Evolutionary conservation across 371 early-diverging fungal genomes (phyloP), one percentile per base, ranked within the genome.

Genomic region (Zychaea mexicana): DNA sequence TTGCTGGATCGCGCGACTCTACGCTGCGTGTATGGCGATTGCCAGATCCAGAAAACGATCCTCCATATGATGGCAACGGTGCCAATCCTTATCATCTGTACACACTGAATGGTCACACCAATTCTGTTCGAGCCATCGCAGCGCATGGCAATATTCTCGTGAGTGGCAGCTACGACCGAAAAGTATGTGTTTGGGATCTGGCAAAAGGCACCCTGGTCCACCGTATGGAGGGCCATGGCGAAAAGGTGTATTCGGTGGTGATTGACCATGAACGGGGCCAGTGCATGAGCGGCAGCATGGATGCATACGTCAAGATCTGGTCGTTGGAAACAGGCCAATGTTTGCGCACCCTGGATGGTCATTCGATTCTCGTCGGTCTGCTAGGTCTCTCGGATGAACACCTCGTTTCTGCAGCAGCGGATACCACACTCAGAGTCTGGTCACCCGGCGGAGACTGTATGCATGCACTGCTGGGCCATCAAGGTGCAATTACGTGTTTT

Each of bases 1-100:
- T 99, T 10, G 95, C 97, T 0, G 99, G 99, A 3, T 97, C 98
- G 10, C 86, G 99, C 57, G 99, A 99, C 74, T 92, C 96, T 10
- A 94, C 95, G 0, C 70, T 98, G 31, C 80, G 93, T 4, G 96
- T 99, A 1, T 99, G 99, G 99, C 76, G 85, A 27, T 77, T 98
- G 27, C 98, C 98, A 0, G 81, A 90, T 61, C 85, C 87, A 1
- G 65, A 64, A 49, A 94, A 22, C 90, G 90, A 91, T 60, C 70
- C 77, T 32, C 82, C 86, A 24, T 79, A 73, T 31, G 46, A 54
- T n/a, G 64, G 60, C 21, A 59, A 65, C 38, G 73, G 79, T 21
- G 68, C 66, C 49, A 88, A 87, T 69, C 80, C 83, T 12, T 88
- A 80, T 70, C 84, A 89, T 38, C 65, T 87, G 75, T 90, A 92